Evolutionary conservation across 2,329 filamentous ascomycete species (phyloP), one percentile per base, ranked within the genome.

Genomic region (Pezicula carpinea): DNA sequence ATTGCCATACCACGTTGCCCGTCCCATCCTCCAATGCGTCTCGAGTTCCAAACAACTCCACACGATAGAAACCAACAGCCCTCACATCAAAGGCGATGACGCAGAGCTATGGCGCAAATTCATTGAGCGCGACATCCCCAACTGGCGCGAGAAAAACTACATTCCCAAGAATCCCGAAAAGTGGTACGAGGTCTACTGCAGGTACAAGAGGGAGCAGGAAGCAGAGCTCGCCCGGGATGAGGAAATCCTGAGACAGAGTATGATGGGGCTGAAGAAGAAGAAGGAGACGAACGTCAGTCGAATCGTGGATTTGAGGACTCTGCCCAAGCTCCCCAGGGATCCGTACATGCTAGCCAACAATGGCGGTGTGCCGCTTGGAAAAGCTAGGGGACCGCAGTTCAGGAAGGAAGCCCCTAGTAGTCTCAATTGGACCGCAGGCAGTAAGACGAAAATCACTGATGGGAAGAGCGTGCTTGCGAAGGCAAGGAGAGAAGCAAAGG

Each of bases 111-210:
- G 92, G 92, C 68, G 81, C 35, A 77, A 79, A 22, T 79, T 96
- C 59, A 93, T 97, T 65, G 77, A 80, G 43, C 80, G 82, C 40
- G 83, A 96, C 59, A 87, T 96, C 52, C 70, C 79, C 47, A 84
- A 82, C 65, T 67, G 69, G 53, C 73, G 82, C 35, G 69, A 71
- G 39, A 81, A 85, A 61, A 77, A 80, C 21, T 79, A 83, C 55
- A 71, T 80, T 19, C 87, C 87, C 0, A 74, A 75, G 46, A 76
- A 88, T 52, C 80, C 84, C 0, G 72, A 72, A 31, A 82, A 81
- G 50, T 96, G 90, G 90, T 81, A 84, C 62, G 81, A 85, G 46
- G 75, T 95, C 13, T 96, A 95, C 69, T 71, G 76, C 53, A 80
- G 82, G 53, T 83, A 91, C 60, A 75, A 79, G 53, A 72, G 71